Percentiles rank a stretch among this genome's conserved stretches.
Evolutionary conservation across 306 rosid genomes (phyloP).

Genomic region (Pueraria montana): DNA sequence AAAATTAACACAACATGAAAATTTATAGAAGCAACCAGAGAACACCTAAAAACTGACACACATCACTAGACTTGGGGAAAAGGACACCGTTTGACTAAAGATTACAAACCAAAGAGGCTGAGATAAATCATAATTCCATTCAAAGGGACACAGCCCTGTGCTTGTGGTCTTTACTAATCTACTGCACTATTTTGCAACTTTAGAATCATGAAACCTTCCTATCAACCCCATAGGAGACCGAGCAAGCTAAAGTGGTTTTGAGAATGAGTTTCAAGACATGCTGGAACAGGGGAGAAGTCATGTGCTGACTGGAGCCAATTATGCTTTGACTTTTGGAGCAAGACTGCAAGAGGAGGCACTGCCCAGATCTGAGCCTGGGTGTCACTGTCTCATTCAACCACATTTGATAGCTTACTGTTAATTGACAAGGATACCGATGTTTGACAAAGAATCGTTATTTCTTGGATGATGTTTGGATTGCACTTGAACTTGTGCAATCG

Average conservation of each 20-base stretch:
- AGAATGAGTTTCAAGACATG: slow-evolving; percentile 35
- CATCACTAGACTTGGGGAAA: background rate
- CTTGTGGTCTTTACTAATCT: background rate
- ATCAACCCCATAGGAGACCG: slow-evolving; percentile 19
- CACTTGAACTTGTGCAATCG: background rate
- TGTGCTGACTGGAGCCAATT: slow-evolving; percentile 18
- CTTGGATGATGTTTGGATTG: slow-evolving; percentile 28
- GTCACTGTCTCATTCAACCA: slow-evolving; percentile 29
- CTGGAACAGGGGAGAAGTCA: slow-evolving; percentile 6
- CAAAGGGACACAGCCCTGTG: background rate
- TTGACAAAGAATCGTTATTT: background rate
- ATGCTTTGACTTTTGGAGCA: background rate
- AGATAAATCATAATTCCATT: slow-evolving; percentile 18
- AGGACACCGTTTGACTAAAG: slow-evolving; percentile 5
- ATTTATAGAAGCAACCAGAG: background rate
- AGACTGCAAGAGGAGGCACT: background rate
- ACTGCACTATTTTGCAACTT: slow-evolving; percentile 1
- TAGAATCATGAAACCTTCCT: slow-evolving; percentile 19
- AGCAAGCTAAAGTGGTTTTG: slow-evolving; percentile 19
- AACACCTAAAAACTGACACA: slow-evolving; percentile 11
- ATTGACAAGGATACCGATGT: background rate
- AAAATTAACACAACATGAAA: slow-evolving; percentile 7
- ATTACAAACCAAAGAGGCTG: slow-evolving; percentile 6
- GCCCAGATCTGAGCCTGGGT: background rate
- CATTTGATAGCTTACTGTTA: slow-evolving; percentile 21